phyloP scores from a whole-genome alignment of 768 basidiomycete genomes.

The Collybiopsis confluens region DNA sequence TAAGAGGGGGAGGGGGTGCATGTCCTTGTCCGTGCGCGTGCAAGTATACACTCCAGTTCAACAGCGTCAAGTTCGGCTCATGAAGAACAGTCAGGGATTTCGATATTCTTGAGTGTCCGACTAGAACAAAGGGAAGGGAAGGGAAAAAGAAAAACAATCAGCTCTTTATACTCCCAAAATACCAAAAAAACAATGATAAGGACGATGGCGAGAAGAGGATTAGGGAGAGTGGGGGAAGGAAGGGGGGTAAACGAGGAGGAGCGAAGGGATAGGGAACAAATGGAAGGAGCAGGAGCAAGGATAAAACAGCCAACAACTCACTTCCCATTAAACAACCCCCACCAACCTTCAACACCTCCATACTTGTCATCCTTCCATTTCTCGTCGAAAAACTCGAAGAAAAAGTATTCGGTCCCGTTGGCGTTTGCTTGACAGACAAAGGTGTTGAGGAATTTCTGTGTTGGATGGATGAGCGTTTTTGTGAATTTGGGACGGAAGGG shows the following conservation, averaged over 20 bases:
- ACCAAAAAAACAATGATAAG: too few species aligned
- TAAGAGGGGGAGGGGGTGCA: too few species aligned
- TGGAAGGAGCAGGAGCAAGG: neutral
- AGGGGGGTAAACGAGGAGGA: neutral
- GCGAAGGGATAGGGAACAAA: neutral
- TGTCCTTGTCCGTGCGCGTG: too few species aligned
- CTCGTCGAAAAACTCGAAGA: slow-evolving; percentile 67
- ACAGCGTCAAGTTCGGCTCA: too few species aligned
- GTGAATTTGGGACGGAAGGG: too few species aligned
- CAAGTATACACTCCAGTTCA: too few species aligned
- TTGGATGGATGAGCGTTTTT: too few species aligned
- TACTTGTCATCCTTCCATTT: slow-evolving; percentile 47
- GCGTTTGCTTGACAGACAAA: slow-evolving; percentile 86
- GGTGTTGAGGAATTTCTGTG: slow-evolving; percentile 72
- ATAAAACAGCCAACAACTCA: slow-evolving; percentile 19
- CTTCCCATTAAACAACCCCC: slow-evolving; percentile 67
- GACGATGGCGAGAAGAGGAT: neutral
- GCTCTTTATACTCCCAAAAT: too few species aligned
- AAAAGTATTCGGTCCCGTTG: slow-evolving; percentile 87
- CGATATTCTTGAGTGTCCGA: slow-evolving; percentile 4
- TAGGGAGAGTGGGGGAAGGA: too few species aligned
- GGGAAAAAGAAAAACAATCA: too few species aligned
- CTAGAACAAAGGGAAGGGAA: neutral
- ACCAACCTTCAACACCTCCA: slow-evolving; percentile 68
- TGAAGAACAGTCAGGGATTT: slow-evolving; percentile 5